Evolutionary conservation across 164 flowering plant genomes (phyloP).

Genomic region (Warburgia ugandensis): DNA sequence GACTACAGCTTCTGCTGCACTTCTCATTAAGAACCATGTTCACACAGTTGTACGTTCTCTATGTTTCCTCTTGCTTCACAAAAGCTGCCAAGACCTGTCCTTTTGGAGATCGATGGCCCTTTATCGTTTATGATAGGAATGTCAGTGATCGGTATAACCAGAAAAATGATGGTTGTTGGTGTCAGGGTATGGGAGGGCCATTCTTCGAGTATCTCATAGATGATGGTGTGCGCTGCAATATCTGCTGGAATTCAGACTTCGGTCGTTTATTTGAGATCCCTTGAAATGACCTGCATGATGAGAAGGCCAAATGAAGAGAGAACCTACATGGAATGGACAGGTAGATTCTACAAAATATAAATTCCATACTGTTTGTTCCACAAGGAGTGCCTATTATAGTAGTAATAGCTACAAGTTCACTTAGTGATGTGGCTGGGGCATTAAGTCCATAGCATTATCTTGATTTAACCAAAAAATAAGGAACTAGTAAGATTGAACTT

Average conservation of each 20-base stretch:
- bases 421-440: no score
- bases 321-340: background rate
- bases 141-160: slow-evolving; percentile 7
- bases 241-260: slow-evolving; percentile 52
- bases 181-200: slow-evolving; percentile 53
- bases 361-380: no score
- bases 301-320: background rate
- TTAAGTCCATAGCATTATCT: no score
- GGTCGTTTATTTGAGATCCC: slow-evolving; percentile 49
- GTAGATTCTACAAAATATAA: no score
- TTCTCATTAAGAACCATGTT: background rate
- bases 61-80: background rate
- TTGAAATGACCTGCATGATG: slow-evolving; percentile 46
- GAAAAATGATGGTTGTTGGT: slow-evolving; percentile 4
- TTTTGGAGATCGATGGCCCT: slow-evolving; percentile 10
- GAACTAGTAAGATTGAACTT: no score
- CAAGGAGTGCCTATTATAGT: no score
- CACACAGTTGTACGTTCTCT: background rate
- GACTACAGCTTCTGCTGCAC: background rate
- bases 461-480: no score
- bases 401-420: no score
- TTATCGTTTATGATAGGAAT: slow-evolving; percentile 10
- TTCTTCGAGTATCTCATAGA: slow-evolving; percentile 59
- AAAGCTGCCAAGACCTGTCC: background rate
- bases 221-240: slow-evolving; percentile 51